Evolutionary conservation across 768 basidiomycete genomes (phyloP).

Genomic region (Tremella mesenterica): DNA sequence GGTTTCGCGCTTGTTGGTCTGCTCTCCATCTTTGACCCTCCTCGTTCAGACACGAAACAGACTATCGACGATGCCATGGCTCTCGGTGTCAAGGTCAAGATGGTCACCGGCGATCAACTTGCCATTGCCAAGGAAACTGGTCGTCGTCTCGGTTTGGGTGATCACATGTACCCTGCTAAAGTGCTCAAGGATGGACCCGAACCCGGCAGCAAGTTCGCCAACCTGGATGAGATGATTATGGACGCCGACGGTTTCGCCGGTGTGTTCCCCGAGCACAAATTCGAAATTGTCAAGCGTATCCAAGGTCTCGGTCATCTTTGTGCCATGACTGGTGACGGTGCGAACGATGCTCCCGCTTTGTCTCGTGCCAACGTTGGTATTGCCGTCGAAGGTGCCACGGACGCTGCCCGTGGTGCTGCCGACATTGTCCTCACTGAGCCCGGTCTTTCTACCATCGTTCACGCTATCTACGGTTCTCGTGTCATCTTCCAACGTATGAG

Average conservation of each 20-base stretch:
- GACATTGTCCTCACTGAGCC: slow-evolving; percentile 97
- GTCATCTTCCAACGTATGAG: slow-evolving; percentile 99
- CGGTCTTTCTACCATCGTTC: slow-evolving; percentile 96
- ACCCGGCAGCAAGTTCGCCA: slow-evolving; percentile 70
- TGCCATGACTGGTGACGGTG: slow-evolving; percentile 99
- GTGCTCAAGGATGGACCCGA: slow-evolving; percentile 96
- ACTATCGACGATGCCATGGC: slow-evolving; percentile 94
- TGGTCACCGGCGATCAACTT: slow-evolving; percentile 99
- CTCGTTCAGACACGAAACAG: slow-evolving; percentile 96
- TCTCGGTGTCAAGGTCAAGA: slow-evolving; percentile 97
- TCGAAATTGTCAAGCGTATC: slow-evolving; percentile 97
- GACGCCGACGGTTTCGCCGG: slow-evolving; percentile 99
- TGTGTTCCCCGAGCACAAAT: slow-evolving; percentile 99
- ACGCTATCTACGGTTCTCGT: slow-evolving; percentile 96
- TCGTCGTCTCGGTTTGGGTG: slow-evolving; percentile 91
- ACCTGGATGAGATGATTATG: slow-evolving; percentile 96
- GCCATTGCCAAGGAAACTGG: slow-evolving; percentile 99
- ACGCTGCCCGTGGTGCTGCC: slow-evolving; percentile 95
- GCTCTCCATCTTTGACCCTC: slow-evolving; percentile 94
- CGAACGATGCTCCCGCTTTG: slow-evolving; percentile 94
- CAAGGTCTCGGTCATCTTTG: slow-evolving; percentile 91
- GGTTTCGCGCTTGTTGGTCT: slow-evolving; percentile 97
- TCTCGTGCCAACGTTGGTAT: slow-evolving; percentile 99
- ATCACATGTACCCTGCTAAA: slow-evolving; percentile 99
- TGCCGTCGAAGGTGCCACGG: slow-evolving; percentile 97